A percentile compares a stretch with the other conserved stretches of the same genome.
phyloP scores from a whole-genome alignment of 345 rosid species.

The Salix koriyanagi region DNA sequence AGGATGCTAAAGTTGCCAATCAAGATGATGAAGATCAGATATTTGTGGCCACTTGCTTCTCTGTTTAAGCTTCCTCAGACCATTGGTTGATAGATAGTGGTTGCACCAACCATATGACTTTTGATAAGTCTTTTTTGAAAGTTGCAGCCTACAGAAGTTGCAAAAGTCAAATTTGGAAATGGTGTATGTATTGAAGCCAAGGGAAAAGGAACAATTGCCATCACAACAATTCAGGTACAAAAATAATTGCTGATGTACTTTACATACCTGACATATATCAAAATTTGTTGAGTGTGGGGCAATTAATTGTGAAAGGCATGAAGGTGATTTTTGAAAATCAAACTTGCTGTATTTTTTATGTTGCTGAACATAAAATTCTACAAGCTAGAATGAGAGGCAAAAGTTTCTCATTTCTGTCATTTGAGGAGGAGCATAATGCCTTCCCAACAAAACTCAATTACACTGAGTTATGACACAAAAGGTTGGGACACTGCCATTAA shows the following conservation, averaged over 20 bases:
- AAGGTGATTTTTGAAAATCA: too few species aligned
- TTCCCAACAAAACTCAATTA: background rate
- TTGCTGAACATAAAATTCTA: background rate
- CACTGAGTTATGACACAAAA: background rate
- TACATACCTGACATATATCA: slow-evolving; percentile 11
- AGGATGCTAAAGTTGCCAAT: rapidly evolving
- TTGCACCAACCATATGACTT: background rate
- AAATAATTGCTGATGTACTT: background rate
- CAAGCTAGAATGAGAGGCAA: background rate
- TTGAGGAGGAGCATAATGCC: background rate
- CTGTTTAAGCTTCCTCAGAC: too few species aligned
- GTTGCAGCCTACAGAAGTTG: rapidly evolving
- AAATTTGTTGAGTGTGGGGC: background rate
- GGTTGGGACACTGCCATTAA: background rate
- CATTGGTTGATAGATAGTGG: background rate
- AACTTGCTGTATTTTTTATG: too few species aligned
- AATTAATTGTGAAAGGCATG: too few species aligned
- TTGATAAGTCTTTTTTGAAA: background rate
- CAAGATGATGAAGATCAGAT: too few species aligned
- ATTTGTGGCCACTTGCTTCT: rapidly evolving
- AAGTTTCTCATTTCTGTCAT: background rate
- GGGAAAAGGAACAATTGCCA: background rate
- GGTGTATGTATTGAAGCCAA: background rate
- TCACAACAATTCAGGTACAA: background rate
- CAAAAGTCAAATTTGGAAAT: background rate